Evolutionary conservation across 257 asterid genomes (phyloP), one percentile per base, ranked within the genome.

Genomic region (Catharanthus roseus): DNA sequence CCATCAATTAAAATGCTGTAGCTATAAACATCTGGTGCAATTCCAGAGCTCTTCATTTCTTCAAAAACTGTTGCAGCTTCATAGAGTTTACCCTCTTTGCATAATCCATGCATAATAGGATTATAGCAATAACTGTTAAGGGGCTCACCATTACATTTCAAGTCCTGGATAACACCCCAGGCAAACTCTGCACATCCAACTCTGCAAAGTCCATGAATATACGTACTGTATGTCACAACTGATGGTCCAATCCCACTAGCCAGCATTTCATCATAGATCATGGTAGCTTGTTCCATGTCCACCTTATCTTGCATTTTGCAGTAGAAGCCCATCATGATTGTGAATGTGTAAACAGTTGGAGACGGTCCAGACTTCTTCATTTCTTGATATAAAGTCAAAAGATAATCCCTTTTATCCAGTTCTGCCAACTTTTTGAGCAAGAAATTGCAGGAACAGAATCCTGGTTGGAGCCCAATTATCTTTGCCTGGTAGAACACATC

Each of bases 351-450:
- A 16, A 82, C 90, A 70, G 57, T 78, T 65, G 91, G 96, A 66
- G 70, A 80, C 8, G 96, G 91, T 45, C 89, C 96, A 57, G 54
- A 75, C 5, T 62, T 74, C 82, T 75, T 84, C 87, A 86, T 82
- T 80, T 80, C 86, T 58, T 73, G 71, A 45, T 85, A 90, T 13
- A 82, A 70, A 70, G 67, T 58, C 67, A 75, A 54, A 31, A 83
- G 69, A 2, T 13, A 6, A 18, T 75, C 80, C 77, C 74, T 77
- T 67, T 78, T 77, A 63, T 76, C 77, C 21, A 80, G 79, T 62
- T 87, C 90, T 15, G 80, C 77, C 75, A 87, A 78, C 58, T 87
- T 83, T 72, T 89, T 89, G 45, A 87, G 89, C 86, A 86, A 82
- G 77, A 85, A 85, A 81, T 87, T 87, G 77, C 87, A 84, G 3